phyloP scores from a whole-genome alignment of 2,329 filamentous ascomycete species.

The Tolypocladium inflatum region DNA sequence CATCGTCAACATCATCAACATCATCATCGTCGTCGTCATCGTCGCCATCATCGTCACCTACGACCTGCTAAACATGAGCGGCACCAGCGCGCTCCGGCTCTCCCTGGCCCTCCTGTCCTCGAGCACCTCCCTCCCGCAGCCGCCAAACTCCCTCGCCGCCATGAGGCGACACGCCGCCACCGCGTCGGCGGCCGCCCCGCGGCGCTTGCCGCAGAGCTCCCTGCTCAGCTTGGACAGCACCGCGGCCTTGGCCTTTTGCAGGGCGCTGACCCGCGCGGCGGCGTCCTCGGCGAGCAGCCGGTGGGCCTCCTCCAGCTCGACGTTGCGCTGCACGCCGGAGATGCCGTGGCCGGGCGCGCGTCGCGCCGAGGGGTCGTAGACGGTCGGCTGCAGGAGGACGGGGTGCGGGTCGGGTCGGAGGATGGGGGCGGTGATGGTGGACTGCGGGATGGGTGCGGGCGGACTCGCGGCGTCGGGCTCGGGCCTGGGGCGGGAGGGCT shows the following conservation, averaged over 20 bases:
- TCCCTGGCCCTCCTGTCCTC: constrained; percentile 39
- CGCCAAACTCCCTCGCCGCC: constrained; percentile 18
- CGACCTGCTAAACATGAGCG: constrained; percentile 48
- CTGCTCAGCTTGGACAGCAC: constrained; percentile 49
- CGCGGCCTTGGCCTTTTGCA: constrained; percentile 50
- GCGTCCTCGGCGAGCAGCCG: constrained; percentile 48
- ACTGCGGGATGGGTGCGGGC: constrained; percentile 17
- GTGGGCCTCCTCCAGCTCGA: constrained; percentile 46
- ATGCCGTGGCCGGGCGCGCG: constrained; percentile 32
- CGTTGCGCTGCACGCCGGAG: constrained; percentile 47
- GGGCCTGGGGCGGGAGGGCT: constrained; percentile 13
- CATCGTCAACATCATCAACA: background rate
- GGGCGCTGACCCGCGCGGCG: constrained; percentile 41
- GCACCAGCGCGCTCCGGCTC: constrained; percentile 44
- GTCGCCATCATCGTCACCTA: constrained; percentile 24
- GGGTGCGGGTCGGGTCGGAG: constrained; percentile 38
- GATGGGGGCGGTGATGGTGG: constrained; percentile 40
- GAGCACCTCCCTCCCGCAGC: constrained; percentile 23
- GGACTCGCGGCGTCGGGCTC: constrained; percentile 1
- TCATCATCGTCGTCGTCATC: background rate
- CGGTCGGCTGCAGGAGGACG: constrained; percentile 46
- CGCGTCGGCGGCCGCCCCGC: constrained; percentile 18
- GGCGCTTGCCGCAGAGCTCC: constrained; percentile 32
- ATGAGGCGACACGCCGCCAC: constrained; percentile 23
- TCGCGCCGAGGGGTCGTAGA: constrained; percentile 37